phyloP scores from a whole-genome alignment of 2,329 filamentous ascomycete genomes.

The Pyrenochaeta sp. region DNA sequence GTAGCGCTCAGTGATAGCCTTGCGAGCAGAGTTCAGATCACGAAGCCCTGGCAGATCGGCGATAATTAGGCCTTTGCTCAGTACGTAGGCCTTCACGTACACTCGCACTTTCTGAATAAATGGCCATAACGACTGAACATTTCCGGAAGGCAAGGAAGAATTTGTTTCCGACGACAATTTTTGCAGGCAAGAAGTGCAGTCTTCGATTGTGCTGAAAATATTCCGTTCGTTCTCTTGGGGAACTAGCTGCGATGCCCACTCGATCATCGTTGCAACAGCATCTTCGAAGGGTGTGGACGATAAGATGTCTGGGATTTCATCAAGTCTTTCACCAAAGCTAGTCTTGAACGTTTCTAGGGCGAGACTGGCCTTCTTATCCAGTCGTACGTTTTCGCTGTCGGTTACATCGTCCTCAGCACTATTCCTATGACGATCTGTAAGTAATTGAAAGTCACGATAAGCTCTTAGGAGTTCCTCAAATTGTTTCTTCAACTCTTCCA shows the following conservation, averaged over 20 bases:
- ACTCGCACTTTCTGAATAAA: slow-evolving; percentile 58
- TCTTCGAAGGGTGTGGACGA: slow-evolving; percentile 15
- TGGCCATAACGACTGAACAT: slow-evolving; percentile 50
- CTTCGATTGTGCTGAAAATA: slow-evolving; percentile 47
- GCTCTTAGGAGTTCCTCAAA: slow-evolving; percentile 45
- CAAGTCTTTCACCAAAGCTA: slow-evolving; percentile 16
- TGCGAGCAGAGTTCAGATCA: slow-evolving; percentile 56
- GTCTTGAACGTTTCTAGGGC: slow-evolving; percentile 32
- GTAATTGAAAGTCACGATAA: slow-evolving; percentile 48
- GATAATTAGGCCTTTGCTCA: slow-evolving; percentile 58
- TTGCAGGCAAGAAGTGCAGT: slow-evolving; percentile 47
- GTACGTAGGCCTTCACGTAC: slow-evolving; percentile 54
- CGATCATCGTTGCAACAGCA: slow-evolving; percentile 19
- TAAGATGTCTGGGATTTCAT: slow-evolving; percentile 14
- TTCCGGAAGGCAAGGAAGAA: not conserved
- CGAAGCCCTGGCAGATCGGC: slow-evolving; percentile 60
- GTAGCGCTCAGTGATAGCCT: slow-evolving; percentile 56
- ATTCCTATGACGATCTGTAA: slow-evolving; percentile 22
- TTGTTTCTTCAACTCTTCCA: slow-evolving; percentile 38
- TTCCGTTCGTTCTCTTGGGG: slow-evolving; percentile 7
- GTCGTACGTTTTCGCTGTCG: slow-evolving; percentile 11
- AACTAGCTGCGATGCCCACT: slow-evolving; percentile 19
- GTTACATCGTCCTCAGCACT: slow-evolving; percentile 8
- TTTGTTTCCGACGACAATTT: slow-evolving; percentile 49
- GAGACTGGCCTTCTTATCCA: slow-evolving; percentile 40